Conservation (phyloP, 192 early-diverging fungal species). For the Coemansia sp. region DNA sequence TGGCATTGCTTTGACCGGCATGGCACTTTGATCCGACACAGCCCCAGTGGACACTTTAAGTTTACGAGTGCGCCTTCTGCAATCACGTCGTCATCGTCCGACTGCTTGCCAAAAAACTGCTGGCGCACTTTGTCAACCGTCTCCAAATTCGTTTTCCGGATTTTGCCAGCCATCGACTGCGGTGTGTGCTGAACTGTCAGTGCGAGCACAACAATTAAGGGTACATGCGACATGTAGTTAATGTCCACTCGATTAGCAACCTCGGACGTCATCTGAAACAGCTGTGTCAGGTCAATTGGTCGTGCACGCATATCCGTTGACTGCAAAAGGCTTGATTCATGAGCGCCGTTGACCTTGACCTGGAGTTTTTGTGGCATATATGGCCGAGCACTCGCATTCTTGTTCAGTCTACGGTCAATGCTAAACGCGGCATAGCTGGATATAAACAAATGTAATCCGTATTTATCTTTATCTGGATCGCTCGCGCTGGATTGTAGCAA, state of each 20-base stretch:
- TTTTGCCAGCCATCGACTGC: constrained; percentile 21
- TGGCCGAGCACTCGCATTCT: neutral
- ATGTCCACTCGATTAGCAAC: constrained; percentile 22
- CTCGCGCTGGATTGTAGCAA: neutral
- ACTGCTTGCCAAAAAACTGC: constrained; percentile 34
- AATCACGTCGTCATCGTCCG: constrained; percentile 68
- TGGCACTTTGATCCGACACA: constrained; percentile 65
- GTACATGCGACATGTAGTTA: constrained; percentile 12
- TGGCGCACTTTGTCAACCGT: constrained; percentile 32
- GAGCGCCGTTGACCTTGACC: constrained; percentile 6
- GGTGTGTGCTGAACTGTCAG: constrained; percentile 27
- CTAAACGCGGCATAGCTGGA: neutral
- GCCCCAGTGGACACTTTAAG: constrained; percentile 72
- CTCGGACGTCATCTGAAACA: constrained; percentile 11
- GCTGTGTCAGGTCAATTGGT: constrained; percentile 26
- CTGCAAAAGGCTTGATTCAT: neutral
- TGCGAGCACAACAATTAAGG: constrained; percentile 18
- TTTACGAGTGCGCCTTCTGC: constrained; percentile 63
- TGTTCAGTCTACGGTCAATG: neutral
- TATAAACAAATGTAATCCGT: constrained; percentile 24
- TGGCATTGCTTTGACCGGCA: constrained; percentile 62
- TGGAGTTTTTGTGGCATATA: neutral
- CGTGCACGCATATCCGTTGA: neutral
- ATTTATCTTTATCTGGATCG: neutral
- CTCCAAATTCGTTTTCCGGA: constrained; percentile 16